A percentile compares a stretch with the other conserved stretches of the same genome.
Evolutionary conservation across 768 basidiomycete species (phyloP).

Genomic region (Serendipita indica): DNA sequence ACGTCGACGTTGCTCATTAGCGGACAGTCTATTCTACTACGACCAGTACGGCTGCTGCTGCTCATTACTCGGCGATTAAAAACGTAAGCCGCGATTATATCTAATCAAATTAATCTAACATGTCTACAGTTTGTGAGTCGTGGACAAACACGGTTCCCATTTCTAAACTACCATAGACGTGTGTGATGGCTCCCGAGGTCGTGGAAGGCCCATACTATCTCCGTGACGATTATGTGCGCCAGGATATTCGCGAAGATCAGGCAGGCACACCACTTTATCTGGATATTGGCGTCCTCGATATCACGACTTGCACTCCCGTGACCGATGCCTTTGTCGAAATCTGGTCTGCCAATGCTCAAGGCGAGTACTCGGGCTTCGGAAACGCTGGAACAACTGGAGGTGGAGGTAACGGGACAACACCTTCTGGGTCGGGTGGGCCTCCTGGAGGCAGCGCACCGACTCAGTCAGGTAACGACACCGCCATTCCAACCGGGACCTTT

Average conservation of each 20-base stretch:
- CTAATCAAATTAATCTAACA: background rate
- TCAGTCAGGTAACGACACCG: background rate
- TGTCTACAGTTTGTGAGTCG: background rate
- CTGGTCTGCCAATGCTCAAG: slow-evolving; percentile 20
- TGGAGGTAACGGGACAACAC: background rate
- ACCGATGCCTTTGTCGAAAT: slow-evolving; percentile 26
- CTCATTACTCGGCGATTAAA: slow-evolving; percentile 5
- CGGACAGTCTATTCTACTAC: too few species aligned
- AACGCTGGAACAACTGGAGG: background rate
- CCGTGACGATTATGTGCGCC: slow-evolving; percentile 20
- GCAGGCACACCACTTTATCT: slow-evolving; percentile 23
- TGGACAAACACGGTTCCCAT: background rate
- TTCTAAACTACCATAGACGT: background rate
- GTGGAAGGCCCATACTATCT: slow-evolving; percentile 21
- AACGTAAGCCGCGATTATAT: background rate
- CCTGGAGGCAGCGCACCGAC: too few species aligned
- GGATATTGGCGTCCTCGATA: slow-evolving; percentile 27
- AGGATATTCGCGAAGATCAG: slow-evolving; percentile 22
- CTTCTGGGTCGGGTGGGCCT: background rate
- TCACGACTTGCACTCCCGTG: slow-evolving; percentile 25
- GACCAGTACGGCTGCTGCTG: background rate
- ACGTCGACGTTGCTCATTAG: too few species aligned
- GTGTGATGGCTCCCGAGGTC: slow-evolving; percentile 15
- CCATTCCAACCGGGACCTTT: background rate
- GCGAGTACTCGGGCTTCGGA: background rate